Evolutionary conservation across 2,329 filamentous ascomycete species (phyloP).

Genomic region (Aspergillus fischeri): DNA sequence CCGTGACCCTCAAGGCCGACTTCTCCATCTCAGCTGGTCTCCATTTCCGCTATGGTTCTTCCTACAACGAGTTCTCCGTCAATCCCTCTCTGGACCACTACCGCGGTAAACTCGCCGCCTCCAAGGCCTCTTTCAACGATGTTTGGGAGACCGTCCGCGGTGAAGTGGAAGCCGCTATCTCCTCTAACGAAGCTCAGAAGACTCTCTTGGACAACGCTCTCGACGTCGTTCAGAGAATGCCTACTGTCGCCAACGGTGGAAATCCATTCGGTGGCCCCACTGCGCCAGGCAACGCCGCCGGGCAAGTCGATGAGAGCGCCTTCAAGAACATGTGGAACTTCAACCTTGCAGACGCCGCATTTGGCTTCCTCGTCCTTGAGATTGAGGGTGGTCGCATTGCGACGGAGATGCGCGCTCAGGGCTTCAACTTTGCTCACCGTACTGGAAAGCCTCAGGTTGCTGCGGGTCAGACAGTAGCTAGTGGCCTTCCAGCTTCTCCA

Average conservation of each 20-base stretch:
- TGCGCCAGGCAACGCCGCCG: conserved; percentile 64
- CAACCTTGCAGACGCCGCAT: conserved; percentile 94
- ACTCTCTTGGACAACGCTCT: conserved; percentile 86
- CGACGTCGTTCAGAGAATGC: conserved; percentile 97
- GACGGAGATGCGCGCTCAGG: conserved; percentile 97
- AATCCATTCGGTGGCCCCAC: conserved; percentile 92
- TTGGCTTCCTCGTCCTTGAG: conserved; percentile 91
- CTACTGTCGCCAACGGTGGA: conserved; percentile 85
- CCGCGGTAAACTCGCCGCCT: conserved; percentile 94
- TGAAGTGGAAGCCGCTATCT: conserved; percentile 91
- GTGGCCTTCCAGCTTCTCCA: conserved; percentile 27
- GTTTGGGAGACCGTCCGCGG: conserved; percentile 98
- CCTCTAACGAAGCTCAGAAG: conserved; percentile 90
- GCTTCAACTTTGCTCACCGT: conserved; percentile 98
- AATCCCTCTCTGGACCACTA: conserved; percentile 98
- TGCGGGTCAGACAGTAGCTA: conserved; percentile 19
- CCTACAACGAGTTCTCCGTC: conserved; percentile 99
- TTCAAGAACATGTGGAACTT: conserved; percentile 99
- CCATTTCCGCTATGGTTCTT: conserved; percentile 97
- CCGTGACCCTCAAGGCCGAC: conserved; percentile 93
- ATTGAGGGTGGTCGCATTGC: conserved; percentile 94
- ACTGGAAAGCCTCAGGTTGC: conserved; percentile 67
- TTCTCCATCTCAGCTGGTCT: conserved; percentile 97
- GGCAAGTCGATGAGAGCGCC: conserved; percentile 94
- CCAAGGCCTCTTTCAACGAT: conserved; percentile 97